Conservation (phyloP, 805 yeast genomes). For the Candida dajiaensis region DNA sequence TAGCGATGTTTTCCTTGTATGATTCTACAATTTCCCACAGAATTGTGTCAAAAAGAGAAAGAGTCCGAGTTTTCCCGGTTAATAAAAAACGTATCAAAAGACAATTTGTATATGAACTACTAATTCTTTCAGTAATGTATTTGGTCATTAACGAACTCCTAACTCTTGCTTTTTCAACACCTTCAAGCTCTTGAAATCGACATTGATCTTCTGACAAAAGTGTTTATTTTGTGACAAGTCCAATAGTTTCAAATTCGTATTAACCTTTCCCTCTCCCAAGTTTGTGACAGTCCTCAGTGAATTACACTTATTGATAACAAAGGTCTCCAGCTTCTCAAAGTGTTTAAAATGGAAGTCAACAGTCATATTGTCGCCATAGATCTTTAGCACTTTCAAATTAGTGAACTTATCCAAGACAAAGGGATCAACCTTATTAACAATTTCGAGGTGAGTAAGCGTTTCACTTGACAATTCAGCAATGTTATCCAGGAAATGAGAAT, state of each 20-base stretch:
- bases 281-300: not conserved
- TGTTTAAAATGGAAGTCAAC: constrained; percentile 3
- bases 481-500: constrained; percentile 10
- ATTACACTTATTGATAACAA: constrained; percentile 12
- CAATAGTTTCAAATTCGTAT: not conserved
- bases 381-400: constrained; percentile 8
- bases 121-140: too few species aligned
- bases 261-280: too few species aligned
- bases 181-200: not conserved
- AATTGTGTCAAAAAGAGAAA: too few species aligned
- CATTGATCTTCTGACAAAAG: not conserved
- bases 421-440: constrained; percentile 12
- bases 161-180: not conserved
- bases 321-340: constrained; percentile 7
- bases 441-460: constrained; percentile 8
- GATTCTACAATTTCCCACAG: not conserved
- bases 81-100: too few species aligned
- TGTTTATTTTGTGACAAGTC: not conserved
- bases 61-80: too few species aligned
- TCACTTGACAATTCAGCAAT: constrained; percentile 6
- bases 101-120: too few species aligned
- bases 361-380: constrained; percentile 16
- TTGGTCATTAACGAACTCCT: too few species aligned
- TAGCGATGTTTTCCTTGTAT: too few species aligned
- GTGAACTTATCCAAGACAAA: constrained; percentile 5